Base-by-base conservation (phyloP, 441 rosid genomes). In the Kokia cookei region DNA sequence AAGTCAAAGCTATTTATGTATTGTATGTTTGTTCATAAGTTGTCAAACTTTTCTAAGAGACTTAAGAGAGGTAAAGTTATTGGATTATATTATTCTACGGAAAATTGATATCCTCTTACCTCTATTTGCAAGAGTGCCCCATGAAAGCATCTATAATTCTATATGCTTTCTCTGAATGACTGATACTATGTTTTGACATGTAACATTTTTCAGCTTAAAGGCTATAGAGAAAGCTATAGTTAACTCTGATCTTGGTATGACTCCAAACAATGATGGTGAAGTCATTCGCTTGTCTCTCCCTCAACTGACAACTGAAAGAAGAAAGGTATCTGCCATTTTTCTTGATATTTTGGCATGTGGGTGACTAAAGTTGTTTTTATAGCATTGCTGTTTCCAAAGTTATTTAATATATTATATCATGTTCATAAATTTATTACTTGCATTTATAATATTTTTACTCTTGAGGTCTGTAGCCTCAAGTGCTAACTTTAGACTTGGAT, bases 181-280 rank as follows among this genome's bases (percentile, higher is more conserved):
- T 79, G 43, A 27, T 82, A 40, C 62, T 65, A 43, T 71, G 55
- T 75, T 51, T 43, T 70, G 73, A 61, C 40, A 4, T 74, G 26
- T 79, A 48, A 27, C 72, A 32, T 77, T 51, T 72, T 75, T 73
- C 87, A 94, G 98, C 82, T 84, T 94, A 81, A 94, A 92, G 87
- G 78, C 83, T 65, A 92, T 94, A 69, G 98, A 94, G 87, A 94
- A 94, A 84, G 98, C 97, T 70, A 89, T 92, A 66, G 94, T 89
- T n/a, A 81, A 73, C 77, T 93, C 98, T 75, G 82, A 94, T 89
- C 89, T 90, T 59, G 97, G 94, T 19, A 69, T 92, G 88, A 90
- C 92, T 10, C 94, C 96, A 17, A 92, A 81, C 82, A 94, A 92
- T 76, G 96, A 94, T 71, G 98, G 96, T 74, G 97, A 91, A 69